Conservation (phyloP, 2,329 filamentous ascomycete genomes). For the Colletotrichum orchidophilum region DNA sequence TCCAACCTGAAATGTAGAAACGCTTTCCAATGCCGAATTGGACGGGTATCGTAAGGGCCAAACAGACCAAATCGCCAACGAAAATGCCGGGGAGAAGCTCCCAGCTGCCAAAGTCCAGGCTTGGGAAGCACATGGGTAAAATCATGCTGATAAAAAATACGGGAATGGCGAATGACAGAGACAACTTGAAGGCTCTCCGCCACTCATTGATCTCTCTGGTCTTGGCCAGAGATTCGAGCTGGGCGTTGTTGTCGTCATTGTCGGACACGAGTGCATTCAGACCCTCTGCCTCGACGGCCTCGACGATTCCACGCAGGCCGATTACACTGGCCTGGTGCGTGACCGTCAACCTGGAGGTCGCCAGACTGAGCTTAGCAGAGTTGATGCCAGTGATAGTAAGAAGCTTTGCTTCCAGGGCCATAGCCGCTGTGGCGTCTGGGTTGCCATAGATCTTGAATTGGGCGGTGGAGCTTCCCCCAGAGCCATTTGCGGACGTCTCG, state of each 20-base stretch:
- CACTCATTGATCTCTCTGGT: conserved; percentile 96
- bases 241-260: conserved; percentile 94
- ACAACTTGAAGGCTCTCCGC: conserved; percentile 82
- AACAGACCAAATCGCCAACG: conserved; percentile 86
- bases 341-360: conserved; percentile 78
- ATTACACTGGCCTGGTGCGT: conserved; percentile 76
- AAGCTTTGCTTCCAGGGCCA: conserved; percentile 75
- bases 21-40: conserved; percentile 96
- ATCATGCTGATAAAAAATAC: conserved; percentile 95
- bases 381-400: conserved; percentile 74
- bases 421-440: conserved; percentile 76
- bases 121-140: conserved; percentile 83
- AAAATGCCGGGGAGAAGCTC: conserved; percentile 79
- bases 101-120: conserved; percentile 79
- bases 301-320: conserved; percentile 85
- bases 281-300: conserved; percentile 81
- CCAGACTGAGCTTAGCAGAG: conserved; percentile 77
- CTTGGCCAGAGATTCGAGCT: conserved; percentile 94
- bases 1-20: conserved; percentile 94
- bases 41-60: conserved; percentile 87
- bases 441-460: conserved; percentile 88
- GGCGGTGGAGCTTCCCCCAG: conserved; percentile 65
- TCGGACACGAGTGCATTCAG: conserved; percentile 92
- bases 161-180: conserved; percentile 83
- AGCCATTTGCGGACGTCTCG: conserved; percentile 52